Evolutionary conservation across 208 protist genomes (phyloP).

Genomic region (Crithidia sp.): DNA sequence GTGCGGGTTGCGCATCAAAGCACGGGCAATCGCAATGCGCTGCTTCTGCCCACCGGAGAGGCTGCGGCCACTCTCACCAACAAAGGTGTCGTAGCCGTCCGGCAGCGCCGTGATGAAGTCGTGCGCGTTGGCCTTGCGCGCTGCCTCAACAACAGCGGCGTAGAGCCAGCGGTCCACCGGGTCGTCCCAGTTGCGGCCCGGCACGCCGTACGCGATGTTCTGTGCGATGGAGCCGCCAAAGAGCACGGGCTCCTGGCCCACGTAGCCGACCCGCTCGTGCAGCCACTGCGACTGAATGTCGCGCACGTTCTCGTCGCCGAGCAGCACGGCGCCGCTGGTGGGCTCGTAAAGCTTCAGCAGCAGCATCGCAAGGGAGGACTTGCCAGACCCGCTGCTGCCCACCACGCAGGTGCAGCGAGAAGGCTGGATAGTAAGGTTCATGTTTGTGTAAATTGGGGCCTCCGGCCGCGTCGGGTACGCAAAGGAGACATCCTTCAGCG

Average conservation of each 20-base stretch:
- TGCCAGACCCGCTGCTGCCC: conserved; percentile 82
- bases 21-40: conserved; percentile 93
- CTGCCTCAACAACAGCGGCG: conserved; percentile 65
- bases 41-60: conserved; percentile 95
- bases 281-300: conserved; percentile 80
- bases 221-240: conserved; percentile 88
- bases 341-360: conserved; percentile 89
- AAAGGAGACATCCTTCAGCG: conserved; percentile 75
- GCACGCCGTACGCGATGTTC: conserved; percentile 89
- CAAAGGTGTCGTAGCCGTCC: conserved; percentile 90
- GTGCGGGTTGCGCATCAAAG: conserved; percentile 82
- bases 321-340: conserved; percentile 53
- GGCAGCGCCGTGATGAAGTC: conserved; percentile 89
- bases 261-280: conserved; percentile 77
- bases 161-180: conserved; percentile 79
- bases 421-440: conserved; percentile 71
- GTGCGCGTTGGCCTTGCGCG: conserved; percentile 84
- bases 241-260: conserved; percentile 87
- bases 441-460: conserved; percentile 64
- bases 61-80: conserved; percentile 87
- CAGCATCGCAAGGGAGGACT: conserved; percentile 84
- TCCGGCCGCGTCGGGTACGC: conserved; percentile 88
- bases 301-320: conserved; percentile 67
- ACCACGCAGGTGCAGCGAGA: conserved; percentile 84
- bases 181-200: conserved; percentile 78